These are phyloP conservation scores for Yarrowia divulgata DNA, from an alignment of 805 yeast species.

Conservation along the genomic window DNA sequence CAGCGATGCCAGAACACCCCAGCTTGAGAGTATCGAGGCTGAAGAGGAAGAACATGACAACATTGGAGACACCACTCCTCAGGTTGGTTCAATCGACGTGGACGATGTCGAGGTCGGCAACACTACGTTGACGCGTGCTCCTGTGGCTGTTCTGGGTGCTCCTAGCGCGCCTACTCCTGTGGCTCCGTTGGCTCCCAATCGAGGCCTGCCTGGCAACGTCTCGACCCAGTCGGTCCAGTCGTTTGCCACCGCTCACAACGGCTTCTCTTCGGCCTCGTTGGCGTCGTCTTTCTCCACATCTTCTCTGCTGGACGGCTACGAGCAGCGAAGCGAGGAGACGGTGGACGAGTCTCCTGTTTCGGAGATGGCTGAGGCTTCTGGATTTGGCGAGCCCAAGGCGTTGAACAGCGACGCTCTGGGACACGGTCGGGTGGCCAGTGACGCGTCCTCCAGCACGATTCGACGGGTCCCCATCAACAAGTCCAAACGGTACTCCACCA, in stretches of 20 bases:
- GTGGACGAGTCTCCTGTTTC: constrained; percentile 32
- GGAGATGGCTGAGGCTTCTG: constrained; percentile 31
- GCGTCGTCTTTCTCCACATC: constrained; percentile 31
- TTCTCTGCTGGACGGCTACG: constrained; percentile 31
- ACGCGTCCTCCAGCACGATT: not conserved
- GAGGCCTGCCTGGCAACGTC: constrained; percentile 3
- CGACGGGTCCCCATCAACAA: constrained; percentile 11
- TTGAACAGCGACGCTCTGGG: not conserved
- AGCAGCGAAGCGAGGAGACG: constrained; percentile 27
- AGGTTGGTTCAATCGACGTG: not conserved
- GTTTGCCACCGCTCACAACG: constrained; percentile 26
- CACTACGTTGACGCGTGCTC: constrained; percentile 14
- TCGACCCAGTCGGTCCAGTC: constrained; percentile 31
- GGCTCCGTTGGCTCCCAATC: constrained; percentile 5
- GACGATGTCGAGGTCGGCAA: not conserved
- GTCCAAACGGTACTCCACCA: constrained; percentile 27
- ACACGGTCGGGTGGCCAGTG: constrained; percentile 4
- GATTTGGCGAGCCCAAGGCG: constrained; percentile 16
- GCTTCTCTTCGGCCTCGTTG: constrained; percentile 20
- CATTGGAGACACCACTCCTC: not conserved
- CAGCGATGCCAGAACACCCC: constrained; percentile 26
- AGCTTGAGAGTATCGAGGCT: not conserved
- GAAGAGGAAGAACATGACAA: no score
- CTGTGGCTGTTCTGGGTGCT: constrained; percentile 18
- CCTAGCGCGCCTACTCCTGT: constrained; percentile 28